phyloP scores from a whole-genome alignment of 805 yeast species.

The Myxozyma neotropica region DNA sequence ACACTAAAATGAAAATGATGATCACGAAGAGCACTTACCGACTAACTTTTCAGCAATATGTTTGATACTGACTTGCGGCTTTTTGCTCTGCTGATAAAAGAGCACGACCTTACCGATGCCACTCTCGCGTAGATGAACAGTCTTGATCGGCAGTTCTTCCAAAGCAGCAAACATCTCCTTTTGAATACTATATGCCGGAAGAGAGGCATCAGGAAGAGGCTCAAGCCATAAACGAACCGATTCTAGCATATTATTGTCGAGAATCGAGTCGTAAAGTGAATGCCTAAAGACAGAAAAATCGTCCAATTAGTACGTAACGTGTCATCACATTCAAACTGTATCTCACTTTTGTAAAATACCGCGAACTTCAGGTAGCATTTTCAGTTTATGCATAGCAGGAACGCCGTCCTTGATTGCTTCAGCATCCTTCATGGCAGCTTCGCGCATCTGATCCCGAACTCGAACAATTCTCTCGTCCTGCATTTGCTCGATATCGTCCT shows the following conservation, averaged over 20 bases:
- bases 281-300: too few relatives aligned
- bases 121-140: constrained; percentile 90
- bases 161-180: constrained; percentile 78
- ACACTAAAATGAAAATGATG: background rate
- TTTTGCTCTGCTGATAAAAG: constrained; percentile 87
- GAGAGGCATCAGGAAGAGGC: constrained; percentile 95
- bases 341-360: constrained; percentile 64
- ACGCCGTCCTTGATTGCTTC: constrained; percentile 60
- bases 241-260: constrained; percentile 90
- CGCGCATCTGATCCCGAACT: constrained; percentile 85
- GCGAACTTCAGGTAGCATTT: constrained; percentile 76
- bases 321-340: background rate
- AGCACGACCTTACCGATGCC: constrained; percentile 92
- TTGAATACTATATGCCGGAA: constrained; percentile 97
- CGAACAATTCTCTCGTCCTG: constrained; percentile 87
- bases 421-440: constrained; percentile 57
- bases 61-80: constrained; percentile 84
- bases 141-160: constrained; percentile 82
- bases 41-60: constrained; percentile 86
- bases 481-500: constrained; percentile 91
- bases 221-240: constrained; percentile 96
- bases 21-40: constrained; percentile 13
- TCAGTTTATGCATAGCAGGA: constrained; percentile 77
- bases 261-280: constrained; percentile 83
- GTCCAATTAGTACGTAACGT: too few relatives aligned